Evolutionary conservation across 179 eudicot genomes (phyloP).

Genomic region (Beta corolliflora): DNA sequence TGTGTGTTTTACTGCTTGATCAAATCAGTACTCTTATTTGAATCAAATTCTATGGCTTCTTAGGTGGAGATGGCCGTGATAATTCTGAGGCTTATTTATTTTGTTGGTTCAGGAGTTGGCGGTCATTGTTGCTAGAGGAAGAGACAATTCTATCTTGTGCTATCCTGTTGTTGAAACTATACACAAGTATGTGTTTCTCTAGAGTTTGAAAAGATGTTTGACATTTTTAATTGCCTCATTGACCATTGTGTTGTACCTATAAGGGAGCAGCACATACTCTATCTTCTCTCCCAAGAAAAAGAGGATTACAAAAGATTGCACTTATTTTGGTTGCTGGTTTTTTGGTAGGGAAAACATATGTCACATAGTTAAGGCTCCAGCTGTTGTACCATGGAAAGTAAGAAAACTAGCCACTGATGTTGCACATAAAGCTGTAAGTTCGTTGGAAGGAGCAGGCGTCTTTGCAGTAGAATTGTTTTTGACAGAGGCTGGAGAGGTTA

Average conservation of each 20-base stretch:
- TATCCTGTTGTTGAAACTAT: slow-evolving; percentile 96
- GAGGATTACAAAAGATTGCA: neutral
- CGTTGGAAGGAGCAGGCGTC: slow-evolving; percentile 95
- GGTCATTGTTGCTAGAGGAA: slow-evolving; percentile 95
- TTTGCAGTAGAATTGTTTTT: slow-evolving; percentile 91
- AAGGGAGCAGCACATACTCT: neutral
- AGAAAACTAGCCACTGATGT: slow-evolving; percentile 72
- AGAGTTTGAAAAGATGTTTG: neutral
- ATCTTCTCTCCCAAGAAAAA: neutral
- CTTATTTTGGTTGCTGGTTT: neutral
- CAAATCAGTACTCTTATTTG: neutral
- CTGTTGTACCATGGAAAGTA: slow-evolving; percentile 73
- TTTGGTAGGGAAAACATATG: slow-evolving; percentile 81
- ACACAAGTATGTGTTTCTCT: slow-evolving; percentile 60
- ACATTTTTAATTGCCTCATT: neutral
- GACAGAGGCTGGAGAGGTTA: slow-evolving; percentile 82
- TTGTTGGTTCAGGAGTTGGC: slow-evolving; percentile 74
- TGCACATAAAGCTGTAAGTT: slow-evolving; percentile 73
- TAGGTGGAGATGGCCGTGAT: slow-evolving; percentile 8
- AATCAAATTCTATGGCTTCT: neutral
- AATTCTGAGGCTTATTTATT: slow-evolving; percentile 5
- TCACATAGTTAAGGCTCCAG: slow-evolving; percentile 93
- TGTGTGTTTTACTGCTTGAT: neutral
- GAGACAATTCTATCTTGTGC: slow-evolving; percentile 67
- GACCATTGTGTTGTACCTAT: neutral